Conservation (phyloP, 257 asterid species). For the Phtheirospermum japonicum region DNA sequence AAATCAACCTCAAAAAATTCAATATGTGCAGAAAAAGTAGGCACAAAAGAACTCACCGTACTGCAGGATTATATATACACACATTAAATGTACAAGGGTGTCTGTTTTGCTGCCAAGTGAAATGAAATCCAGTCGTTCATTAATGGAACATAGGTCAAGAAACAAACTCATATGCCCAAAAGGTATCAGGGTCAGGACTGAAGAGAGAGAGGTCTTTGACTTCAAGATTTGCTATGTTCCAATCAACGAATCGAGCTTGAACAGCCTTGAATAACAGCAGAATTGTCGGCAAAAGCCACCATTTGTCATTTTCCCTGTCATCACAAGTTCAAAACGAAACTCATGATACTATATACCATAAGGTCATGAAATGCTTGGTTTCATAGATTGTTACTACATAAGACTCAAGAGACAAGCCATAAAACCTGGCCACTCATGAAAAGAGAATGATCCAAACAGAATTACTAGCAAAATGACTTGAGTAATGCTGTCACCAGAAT, state of each 20-base stretch:
- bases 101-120: constrained; percentile 23
- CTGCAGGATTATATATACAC: constrained; percentile 16
- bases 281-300: constrained; percentile 91
- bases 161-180: constrained; percentile 83
- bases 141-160: constrained; percentile 38
- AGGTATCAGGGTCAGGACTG: constrained; percentile 88
- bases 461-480: constrained; percentile 1
- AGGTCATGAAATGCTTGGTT: too few species aligned
- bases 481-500: constrained; percentile 25
- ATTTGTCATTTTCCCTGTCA: constrained; percentile 80
- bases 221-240: constrained; percentile 91
- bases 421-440: background rate
- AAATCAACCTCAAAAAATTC: background rate
- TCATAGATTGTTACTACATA: background rate
- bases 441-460: constrained; percentile 2
- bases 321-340: constrained; percentile 14
- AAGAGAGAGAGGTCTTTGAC: constrained; percentile 78
- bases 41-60: background rate
- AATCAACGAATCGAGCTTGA: constrained; percentile 87
- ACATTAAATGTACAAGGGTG: constrained; percentile 31
- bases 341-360: too few species aligned
- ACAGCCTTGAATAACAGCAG: constrained; percentile 64
- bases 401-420: constrained; percentile 6
- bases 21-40: background rate
- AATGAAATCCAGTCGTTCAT: background rate